Evolutionary conservation across 2,329 filamentous ascomycete species (phyloP), one percentile per base, ranked within the genome.

Genomic region (Cladosporium sphaerospermum): DNA sequence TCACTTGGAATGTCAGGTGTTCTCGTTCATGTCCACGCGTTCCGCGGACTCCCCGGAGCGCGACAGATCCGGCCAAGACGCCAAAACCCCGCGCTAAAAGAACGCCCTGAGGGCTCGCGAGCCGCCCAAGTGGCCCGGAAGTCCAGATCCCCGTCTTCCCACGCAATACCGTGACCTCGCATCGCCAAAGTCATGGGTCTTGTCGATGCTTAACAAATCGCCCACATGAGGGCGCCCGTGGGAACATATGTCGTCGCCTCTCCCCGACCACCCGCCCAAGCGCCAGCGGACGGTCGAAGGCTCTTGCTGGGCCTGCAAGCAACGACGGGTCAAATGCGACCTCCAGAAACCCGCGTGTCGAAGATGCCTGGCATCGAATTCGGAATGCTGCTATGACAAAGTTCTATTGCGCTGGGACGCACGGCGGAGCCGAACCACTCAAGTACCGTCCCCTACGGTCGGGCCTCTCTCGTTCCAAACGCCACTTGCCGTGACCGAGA

Each of bases 301-400:
- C 48, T 51, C 48, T 16, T 77, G 75, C 64, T 77, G 77, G 63
- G 74, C 75, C 45, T 78, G 75, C 62, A 67, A 75, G 39, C 73
- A 69, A 57, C 59, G 68, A 7, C 69, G 69, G 56, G 68, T 70
- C 40, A 66, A 64, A 62, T 77, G 75, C 66, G 74, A 77, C 59
- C 62, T 70, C 8, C 63, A 61, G 47, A 61, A 74, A 69, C 75
- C 75, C 28, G 37, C 48, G 39, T 51, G 48, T 33, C 48, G 40
- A 44, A 43, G 48, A n/a, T 51, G 48, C 44, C 23, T 44, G 40
- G 18, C 40, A 23, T 51, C 48, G 4, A 40, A 33, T 33, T 28
- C 48, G n/a, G 48, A 44, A 19, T 51, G 48, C 23, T 51, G 48
- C 40, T 51, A 51, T n/a, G 48, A 51, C 19, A 51, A 51, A 31